Evolutionary conservation across 2,329 filamentous ascomycete genomes (phyloP), one percentile per base, ranked within the genome.

Genomic region (Aureobasidium sp.): DNA sequence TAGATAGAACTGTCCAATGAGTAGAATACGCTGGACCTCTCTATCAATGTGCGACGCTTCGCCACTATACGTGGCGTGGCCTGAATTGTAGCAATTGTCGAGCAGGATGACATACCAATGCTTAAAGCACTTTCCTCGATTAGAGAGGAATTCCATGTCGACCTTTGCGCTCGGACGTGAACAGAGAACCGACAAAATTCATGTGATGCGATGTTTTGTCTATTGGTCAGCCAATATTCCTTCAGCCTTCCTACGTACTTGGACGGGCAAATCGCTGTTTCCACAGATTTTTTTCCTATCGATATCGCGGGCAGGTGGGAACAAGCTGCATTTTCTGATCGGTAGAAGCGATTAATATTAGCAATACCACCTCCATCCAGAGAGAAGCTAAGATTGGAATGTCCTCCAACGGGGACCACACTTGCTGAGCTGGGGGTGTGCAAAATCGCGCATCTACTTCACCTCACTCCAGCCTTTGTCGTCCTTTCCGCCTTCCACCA

Each of bases 401-500:
- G 4, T 42, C n/a, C n/a, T 23, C 3, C 9, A 8, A 42, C 7
- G 9, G 12, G 8, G 3, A 23, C 6, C 2, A 42, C 9, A n/a
- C 6, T n/a, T 6, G n/a, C 8, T 3, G 23, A 12, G n/a, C n/a
- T 42, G 41, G n/a, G 5, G n/a, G 9, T 26, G 42, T 26, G 12
- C 13, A 29, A 2, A 17, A 20, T 20, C n/a, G 4, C 9, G 13
- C 26, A 48, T 29, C 29, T 51, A 72, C 60, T 72, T 72, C 42
- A 72, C 62, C 64, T 71, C 70, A 42, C 68, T 69, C 70, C 70
- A 72, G 1, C 70, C 70, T 55, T 68, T 71, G 26, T 62, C 65
- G 5, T 67, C 67, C 47, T 65, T 68, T 2, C 70, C 70, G 13
- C 67, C 69, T 23, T 68, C 64, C 13, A 68, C 68, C 67, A 71